Evolutionary conservation across 805 yeast genomes (phyloP), one percentile per base, ranked within the genome.

Genomic region (Candida adriatica): DNA sequence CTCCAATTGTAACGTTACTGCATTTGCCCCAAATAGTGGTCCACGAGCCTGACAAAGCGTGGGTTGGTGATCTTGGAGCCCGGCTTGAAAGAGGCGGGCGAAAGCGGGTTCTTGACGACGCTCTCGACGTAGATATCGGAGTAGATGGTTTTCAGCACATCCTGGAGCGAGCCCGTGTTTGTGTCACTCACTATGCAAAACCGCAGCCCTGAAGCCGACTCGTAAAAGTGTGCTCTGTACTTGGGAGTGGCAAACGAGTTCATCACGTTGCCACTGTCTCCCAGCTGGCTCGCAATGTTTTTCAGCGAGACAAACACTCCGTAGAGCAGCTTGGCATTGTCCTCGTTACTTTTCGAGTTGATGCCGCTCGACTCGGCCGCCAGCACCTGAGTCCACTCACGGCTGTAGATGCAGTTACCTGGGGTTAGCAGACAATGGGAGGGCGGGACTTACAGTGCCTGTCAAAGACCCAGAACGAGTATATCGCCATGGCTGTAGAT

Each of bases 401-500:
- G 64, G 41, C 73, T 73, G 58, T 74, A 90, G 13, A 90, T 75
- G 56, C 97, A 88, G 41, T 81, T 78, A 46, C 70, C 73, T 67
- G 29, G 4, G 13, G 18, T 8, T 15, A 13, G 26, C 25, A 8
- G 13, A 7, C 7, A 11, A n/a, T 23, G 22, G 22, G 8, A 19
- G 8, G 13, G 10, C 6, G 14, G 11, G 7, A 54, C 71, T 30
- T 62, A 58, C 96, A 84, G 59, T 90, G 96, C 53, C 92, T 71
- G 55, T 90, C 96, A 53, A 81, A 90, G 34, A 90, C 73, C 83
- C 87, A 84, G 51, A 88, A 81, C 8, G 95, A 83, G 60, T 79
- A 79, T 27, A 87, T 75, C 24, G 82, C 72, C 83, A 75, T 75
- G 13, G 22, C 22, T 8, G 11, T 19, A 19, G 22, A n/a, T n/a